These are phyloP conservation scores for Brassica napus DNA, from an alignment of 345 rosid species.

Conservation along the genomic window Da-Ae NC_063442.1:4312501-4313000, in stretches of 20 bases:
- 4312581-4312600: too few species aligned
- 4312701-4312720: neutral
- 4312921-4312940: neutral
- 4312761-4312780: slow-evolving; percentile 37
- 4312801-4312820: neutral
- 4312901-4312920: neutral
- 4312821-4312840: neutral
- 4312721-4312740: slow-evolving; percentile 44
- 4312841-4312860: neutral
- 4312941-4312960: neutral
- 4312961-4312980: neutral
- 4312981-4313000: slow-evolving; percentile 64
- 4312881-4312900: neutral
- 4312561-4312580: too few species aligned
- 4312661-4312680: neutral
- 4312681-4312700: neutral
- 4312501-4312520: neutral
- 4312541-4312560: neutral
- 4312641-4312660: too few species aligned
- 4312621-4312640: too few species aligned
- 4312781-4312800: neutral
- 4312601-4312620: too few species aligned
- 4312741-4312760: slow-evolving; percentile 79
- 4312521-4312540: neutral
- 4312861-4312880: neutral